phyloP scores from a whole-genome alignment of 176 grass and related monocot genomes.

The Pharus latifolius region DNA sequence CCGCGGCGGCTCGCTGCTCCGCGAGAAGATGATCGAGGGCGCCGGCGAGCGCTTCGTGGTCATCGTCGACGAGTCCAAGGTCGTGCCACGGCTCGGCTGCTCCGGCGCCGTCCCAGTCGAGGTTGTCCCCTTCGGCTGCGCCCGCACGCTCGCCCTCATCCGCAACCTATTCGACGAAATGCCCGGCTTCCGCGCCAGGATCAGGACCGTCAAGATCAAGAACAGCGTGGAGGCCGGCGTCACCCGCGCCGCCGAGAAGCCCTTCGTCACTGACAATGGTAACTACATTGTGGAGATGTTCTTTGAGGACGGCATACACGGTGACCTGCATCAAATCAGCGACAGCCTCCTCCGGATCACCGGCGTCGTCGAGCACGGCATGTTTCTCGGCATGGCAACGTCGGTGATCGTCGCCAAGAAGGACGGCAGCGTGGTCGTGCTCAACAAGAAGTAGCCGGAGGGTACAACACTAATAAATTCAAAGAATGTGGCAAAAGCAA shows the following conservation, averaged over 20 bases:
- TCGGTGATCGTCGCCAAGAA: conserved; percentile 56
- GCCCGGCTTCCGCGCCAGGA: conserved; percentile 36
- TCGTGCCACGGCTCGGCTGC: conserved; percentile 45
- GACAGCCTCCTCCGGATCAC: conserved; percentile 57
- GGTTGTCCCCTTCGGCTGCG: conserved; percentile 48
- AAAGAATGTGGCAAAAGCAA: too few species aligned
- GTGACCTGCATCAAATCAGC: conserved; percentile 45
- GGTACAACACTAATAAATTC: too few species aligned
- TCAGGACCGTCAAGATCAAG: conserved; percentile 31
- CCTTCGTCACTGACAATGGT: conserved; percentile 59
- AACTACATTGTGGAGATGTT: conserved; percentile 78
- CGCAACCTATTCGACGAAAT: conserved; percentile 35
- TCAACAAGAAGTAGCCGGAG: conserved; percentile 26
- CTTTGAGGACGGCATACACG: conserved; percentile 48
- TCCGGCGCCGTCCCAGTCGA: conserved; percentile 62
- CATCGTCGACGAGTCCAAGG: conserved; percentile 76
- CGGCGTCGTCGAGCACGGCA: conserved; percentile 78
- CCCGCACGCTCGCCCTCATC: conserved; percentile 29
- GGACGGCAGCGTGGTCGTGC: conserved; percentile 29
- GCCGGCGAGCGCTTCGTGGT: conserved; percentile 46
- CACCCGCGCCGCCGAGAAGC: too few species aligned
- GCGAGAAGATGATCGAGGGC: conserved; percentile 80
- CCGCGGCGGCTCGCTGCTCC: conserved; percentile 62
- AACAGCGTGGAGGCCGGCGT: neutral
- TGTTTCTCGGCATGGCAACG: conserved; percentile 74